Base-by-base conservation (phyloP, 2,329 filamentous ascomycete genomes). In the Dryadomyces sulphureus region DNA sequence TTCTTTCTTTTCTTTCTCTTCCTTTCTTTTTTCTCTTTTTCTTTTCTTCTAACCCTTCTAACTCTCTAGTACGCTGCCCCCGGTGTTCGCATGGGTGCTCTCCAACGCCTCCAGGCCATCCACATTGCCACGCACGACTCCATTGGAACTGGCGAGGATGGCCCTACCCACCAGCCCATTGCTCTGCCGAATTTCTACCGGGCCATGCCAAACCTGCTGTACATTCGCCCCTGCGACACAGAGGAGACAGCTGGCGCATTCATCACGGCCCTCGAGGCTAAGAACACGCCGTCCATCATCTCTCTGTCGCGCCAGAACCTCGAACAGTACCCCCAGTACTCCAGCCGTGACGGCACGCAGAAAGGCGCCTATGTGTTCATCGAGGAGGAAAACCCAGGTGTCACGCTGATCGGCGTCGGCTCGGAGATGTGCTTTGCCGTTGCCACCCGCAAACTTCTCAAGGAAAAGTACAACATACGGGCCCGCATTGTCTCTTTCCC, bases 81-180 rank as follows among this genome's bases (percentile, higher is more conserved):
- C 0, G 49, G 17, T 12, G 49, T 50, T 9, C 49, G 49, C 14
- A 79, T 79, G 74, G 73, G 73, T 7, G 75, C 74, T 4, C 62
- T 77, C 1, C 68, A 73, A 44, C 57, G 65, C 21, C 65, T 79
- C 2, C 70, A 73, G 45, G 62, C 65, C 24, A 77, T 80, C 44
- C 75, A 79, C 54, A 64, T 72, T 27, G 77, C 75, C 1, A 80
- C 76, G 0, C 76, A 80, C 57, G 75, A 79, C 59, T 70, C 65
- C 7, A 73, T 79, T 40, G 76, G 69, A 19, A 72, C 66, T 34
- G 75, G 77, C 1, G 70, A 79, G 51, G 70, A 79, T 50, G 76
- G 75, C 0, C 76, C 75, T 0, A 79, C 76, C 0, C 76, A 80
- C 51, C 76, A 80, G 55, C 75, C 76, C 2, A 69, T 80, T 25